phyloP scores from a whole-genome alignment of 2,329 filamentous ascomycete genomes.

The Leptodontidium sp. region DNA sequence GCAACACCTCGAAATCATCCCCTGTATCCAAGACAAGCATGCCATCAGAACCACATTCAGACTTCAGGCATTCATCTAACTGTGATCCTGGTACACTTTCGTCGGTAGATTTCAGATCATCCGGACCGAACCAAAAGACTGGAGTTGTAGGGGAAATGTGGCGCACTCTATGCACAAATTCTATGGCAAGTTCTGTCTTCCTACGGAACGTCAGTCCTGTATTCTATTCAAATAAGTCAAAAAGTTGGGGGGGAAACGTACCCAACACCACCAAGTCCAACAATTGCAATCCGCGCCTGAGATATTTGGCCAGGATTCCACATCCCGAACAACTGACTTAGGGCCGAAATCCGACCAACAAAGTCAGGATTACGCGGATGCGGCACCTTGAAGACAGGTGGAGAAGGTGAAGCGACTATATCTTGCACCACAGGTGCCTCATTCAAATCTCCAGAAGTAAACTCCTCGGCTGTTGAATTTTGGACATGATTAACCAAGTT shows the following conservation, averaged over 20 bases:
- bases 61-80: slow-evolving; percentile 34
- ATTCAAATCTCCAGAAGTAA: background rate
- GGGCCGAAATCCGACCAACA: slow-evolving; percentile 33
- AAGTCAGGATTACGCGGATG: slow-evolving; percentile 38
- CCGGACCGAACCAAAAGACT: slow-evolving; percentile 39
- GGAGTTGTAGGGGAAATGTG: slow-evolving; percentile 37
- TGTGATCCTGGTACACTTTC: slow-evolving; percentile 19
- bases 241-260: slow-evolving; percentile 20
- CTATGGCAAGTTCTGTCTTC: slow-evolving; percentile 39
- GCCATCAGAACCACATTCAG: slow-evolving; percentile 21
- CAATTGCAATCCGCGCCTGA: slow-evolving; percentile 35
- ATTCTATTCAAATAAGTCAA: too few relatives aligned
- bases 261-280: slow-evolving; percentile 42
- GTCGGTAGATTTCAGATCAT: slow-evolving; percentile 25
- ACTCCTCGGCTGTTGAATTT: background rate
- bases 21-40: slow-evolving; percentile 39
- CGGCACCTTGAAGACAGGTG: slow-evolving; percentile 35
- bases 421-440: slow-evolving; percentile 18
- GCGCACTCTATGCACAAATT: slow-evolving; percentile 39
- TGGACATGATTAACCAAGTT: slow-evolving; percentile 3
- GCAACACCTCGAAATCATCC: slow-evolving; percentile 31
- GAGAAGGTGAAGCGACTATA: slow-evolving; percentile 8
- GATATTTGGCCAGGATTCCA: slow-evolving; percentile 38
- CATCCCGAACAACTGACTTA: slow-evolving; percentile 38
- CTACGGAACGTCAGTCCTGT: slow-evolving; percentile 28